These are phyloP conservation scores for Drechslerella coelobrocha DNA, from an alignment of 2,329 filamentous ascomycete species.

Conservation along the genomic window DNA sequence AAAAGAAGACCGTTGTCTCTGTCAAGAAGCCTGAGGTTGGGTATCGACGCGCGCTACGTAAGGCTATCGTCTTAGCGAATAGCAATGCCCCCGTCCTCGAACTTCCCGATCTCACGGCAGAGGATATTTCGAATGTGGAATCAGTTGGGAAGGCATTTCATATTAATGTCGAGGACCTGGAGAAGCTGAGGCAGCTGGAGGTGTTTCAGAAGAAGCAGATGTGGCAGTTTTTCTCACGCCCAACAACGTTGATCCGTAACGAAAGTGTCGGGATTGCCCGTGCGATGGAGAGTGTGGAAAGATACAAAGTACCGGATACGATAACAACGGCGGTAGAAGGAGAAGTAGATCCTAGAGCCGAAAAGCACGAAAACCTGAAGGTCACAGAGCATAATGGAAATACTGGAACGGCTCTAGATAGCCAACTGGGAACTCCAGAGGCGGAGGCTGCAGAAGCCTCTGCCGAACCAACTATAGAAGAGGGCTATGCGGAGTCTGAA, in stretches of 20 bases:
- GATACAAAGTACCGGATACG: conserved; percentile 54
- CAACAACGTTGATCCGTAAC: conserved; percentile 76
- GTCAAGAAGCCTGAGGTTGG: conserved; percentile 60
- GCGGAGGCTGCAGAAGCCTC: conserved; percentile 15
- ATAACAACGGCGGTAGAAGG: conserved; percentile 1
- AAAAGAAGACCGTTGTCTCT: conserved; percentile 37
- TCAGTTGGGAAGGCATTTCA: conserved; percentile 72
- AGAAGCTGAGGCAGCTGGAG: conserved; percentile 80
- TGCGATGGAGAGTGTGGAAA: conserved; percentile 64
- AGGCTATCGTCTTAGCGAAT: conserved; percentile 90
- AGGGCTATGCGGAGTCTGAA: no score
- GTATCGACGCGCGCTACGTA: conserved; percentile 85
- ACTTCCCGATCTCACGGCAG: conserved; percentile 67
- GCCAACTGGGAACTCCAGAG: conserved; percentile 12
- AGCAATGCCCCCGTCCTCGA: conserved; percentile 86
- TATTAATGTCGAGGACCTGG: conserved; percentile 73
- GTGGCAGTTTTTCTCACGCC: conserved; percentile 84
- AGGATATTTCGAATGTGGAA: conserved; percentile 65
- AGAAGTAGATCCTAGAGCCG: background rate
- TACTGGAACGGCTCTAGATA: no score
- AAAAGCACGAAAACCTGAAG: conserved; percentile 2
- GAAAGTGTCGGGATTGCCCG: conserved; percentile 77
- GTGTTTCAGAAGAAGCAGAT: conserved; percentile 90
- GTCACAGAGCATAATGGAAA: no score
- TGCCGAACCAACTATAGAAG: conserved; percentile 10